Evolutionary conservation across 2,329 filamentous ascomycete genomes (phyloP).

Genomic region (Beauveria brongniartii): DNA sequence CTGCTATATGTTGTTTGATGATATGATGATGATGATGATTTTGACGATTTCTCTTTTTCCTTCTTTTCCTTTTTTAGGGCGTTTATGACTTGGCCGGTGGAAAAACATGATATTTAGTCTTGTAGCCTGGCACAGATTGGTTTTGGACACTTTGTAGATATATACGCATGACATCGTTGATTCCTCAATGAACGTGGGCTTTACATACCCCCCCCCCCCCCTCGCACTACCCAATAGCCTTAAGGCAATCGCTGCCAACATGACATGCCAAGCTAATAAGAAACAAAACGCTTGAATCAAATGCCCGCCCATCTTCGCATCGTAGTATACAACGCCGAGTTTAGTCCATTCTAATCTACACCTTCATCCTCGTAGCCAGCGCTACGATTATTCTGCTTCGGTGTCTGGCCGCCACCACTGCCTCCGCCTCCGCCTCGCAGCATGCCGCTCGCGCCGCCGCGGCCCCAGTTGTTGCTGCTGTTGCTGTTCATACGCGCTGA

Average conservation of each 20-base stretch:
- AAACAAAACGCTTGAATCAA: no score
- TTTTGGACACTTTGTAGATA: neutral
- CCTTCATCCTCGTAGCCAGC: constrained; percentile 22
- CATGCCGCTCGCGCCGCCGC: constrained; percentile 35
- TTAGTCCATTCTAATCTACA: constrained; percentile 21
- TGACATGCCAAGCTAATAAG: no score
- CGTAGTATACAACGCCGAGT: neutral
- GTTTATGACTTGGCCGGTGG: no score
- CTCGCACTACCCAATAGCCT: no score
- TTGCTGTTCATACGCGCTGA: constrained; percentile 30
- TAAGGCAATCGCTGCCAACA: no score
- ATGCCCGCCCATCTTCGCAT: neutral
- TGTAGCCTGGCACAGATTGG: neutral
- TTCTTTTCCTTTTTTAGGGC: no score
- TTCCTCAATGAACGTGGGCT: no score
- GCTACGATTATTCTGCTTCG: neutral
- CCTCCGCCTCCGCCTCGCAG: constrained; percentile 30
- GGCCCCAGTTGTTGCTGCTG: constrained; percentile 30
- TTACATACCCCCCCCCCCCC: no score
- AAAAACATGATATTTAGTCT: neutral
- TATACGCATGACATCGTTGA: neutral
- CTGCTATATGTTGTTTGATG: neutral
- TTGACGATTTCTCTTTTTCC: neutral
- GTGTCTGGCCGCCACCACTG: neutral
- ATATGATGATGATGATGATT: neutral